Conservation (phyloP, 129 eudicot species). For the Chrysanthemum makinoi region DNA sequence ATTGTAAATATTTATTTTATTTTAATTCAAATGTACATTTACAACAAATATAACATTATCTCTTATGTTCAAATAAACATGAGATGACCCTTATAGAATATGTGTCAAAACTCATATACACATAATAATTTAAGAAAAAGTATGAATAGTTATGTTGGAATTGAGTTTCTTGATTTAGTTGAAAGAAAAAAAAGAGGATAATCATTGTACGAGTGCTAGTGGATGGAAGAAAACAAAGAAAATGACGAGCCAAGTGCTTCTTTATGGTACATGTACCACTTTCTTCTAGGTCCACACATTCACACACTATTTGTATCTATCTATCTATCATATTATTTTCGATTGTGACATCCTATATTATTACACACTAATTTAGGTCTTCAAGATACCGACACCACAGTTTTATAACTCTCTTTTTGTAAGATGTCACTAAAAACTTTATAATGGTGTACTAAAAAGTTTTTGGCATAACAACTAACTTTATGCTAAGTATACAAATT, state of each 20-base stretch:
- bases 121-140: neutral
- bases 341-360: neutral
- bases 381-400: neutral
- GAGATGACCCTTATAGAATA: no score
- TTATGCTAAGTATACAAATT: no score
- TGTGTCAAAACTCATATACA: neutral
- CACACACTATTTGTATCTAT: neutral
- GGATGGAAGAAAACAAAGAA: constrained; percentile 23
- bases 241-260: constrained; percentile 16
- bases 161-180: constrained; percentile 5
- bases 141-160: no score
- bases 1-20: no score
- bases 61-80: no score
- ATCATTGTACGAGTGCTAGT: neutral
- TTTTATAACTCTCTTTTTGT: no score
- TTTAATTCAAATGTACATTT: no score
- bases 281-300: constrained; percentile 7
- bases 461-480: no score
- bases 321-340: neutral
- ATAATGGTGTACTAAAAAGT: no score
- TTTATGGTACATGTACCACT: constrained; percentile 2
- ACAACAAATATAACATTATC: no score
- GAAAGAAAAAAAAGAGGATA: neutral
- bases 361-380: neutral
- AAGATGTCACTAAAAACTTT: no score